Evolutionary conservation across 1,284 basidiomycete genomes (phyloP).

Genomic region (Neolentinus lepideus): DNA sequence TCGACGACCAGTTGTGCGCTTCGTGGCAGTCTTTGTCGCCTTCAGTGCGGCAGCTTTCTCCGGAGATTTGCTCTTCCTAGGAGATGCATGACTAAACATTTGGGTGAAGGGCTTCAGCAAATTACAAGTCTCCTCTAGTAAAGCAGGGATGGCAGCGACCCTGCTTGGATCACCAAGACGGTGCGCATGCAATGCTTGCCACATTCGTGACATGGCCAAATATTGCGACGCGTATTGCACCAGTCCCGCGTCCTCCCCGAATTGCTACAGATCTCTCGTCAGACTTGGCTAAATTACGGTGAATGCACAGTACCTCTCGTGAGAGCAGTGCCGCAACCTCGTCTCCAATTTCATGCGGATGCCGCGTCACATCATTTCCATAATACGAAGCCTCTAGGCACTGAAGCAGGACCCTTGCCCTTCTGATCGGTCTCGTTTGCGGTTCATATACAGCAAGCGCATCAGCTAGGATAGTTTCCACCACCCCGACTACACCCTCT

Average conservation of each 20-base stretch:
- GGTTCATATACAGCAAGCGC: slow-evolving; percentile 40
- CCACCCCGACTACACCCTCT: slow-evolving; percentile 34
- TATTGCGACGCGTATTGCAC: slow-evolving; percentile 37
- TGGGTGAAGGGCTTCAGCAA: slow-evolving; percentile 35
- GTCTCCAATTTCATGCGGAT: slow-evolving; percentile 27
- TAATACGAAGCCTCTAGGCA: slow-evolving; percentile 49
- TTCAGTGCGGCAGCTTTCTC: slow-evolving; percentile 20
- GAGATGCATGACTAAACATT: neutral
- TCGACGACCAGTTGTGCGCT: slow-evolving; percentile 7
- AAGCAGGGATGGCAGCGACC: slow-evolving; percentile 31
- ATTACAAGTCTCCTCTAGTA: slow-evolving; percentile 43
- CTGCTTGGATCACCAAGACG: slow-evolving; percentile 34
- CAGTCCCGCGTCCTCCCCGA: slow-evolving; percentile 32
- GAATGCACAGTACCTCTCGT: slow-evolving; percentile 34
- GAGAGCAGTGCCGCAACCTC: slow-evolving; percentile 35
- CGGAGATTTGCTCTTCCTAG: neutral
- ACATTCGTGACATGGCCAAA: slow-evolving; percentile 45
- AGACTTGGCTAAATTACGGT: too few relatives aligned
- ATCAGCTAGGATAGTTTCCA: slow-evolving; percentile 39
- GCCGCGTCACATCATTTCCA: slow-evolving; percentile 19
- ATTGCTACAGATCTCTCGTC: slow-evolving; percentile 22
- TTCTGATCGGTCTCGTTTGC: slow-evolving; percentile 40
- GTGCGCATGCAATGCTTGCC: slow-evolving; percentile 60
- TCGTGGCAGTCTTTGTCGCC: slow-evolving; percentile 8
- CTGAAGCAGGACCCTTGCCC: slow-evolving; percentile 43